Base-by-base conservation (phyloP, 2,329 filamentous ascomycete species). In the Juglanconis sp. region DNA sequence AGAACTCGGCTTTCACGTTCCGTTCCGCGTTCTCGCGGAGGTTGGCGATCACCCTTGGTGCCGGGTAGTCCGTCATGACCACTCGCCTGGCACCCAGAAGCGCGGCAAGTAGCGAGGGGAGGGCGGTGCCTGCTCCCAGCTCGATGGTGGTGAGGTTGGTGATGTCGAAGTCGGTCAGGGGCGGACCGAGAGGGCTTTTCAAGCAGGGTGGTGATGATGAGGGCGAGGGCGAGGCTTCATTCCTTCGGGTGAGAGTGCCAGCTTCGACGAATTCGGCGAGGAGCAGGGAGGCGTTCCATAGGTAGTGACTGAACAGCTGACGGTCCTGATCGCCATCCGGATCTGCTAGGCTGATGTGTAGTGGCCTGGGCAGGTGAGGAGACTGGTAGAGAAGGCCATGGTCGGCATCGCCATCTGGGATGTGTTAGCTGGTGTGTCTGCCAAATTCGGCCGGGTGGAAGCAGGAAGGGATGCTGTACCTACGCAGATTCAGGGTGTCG, bases 31-130 rank as follows among this genome's bases (percentile, higher is more conserved):
- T 92, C 5, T 69, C 70, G 13, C 72, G 71, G 44, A 91, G 80
- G 44, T 86, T 86, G 38, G 75, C 71, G 46, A 92, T 72, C 17
- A 91, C 80, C 7, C 79, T 76, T 1, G 78, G 73, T 0, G 87
- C 79, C 0, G 89, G 88, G 68, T 91, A 91, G 72, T 91, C 89
- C 13, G 85, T 87, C 31, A 88, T 80, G 32, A 81, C 76, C 4
- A 88, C 81, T 70, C 81, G 66, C 34, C 63, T 42, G 3, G 80
- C 83, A 34, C 81, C 80, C 7, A 80, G 67, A 31, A 84, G 68
- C 0, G 74, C 76, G 3, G 76, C 74, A 70, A 86, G 72, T 38
- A 84, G 76, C 38, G 78, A 80, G 3, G 81, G 79, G 54, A 86
- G 68, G 1, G 78, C 84, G 61, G 81, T 85, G 71, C 88, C 88